phyloP scores from a whole-genome alignment of 2,329 filamentous ascomycete genomes.

The Dothistroma septosporum region DNA sequence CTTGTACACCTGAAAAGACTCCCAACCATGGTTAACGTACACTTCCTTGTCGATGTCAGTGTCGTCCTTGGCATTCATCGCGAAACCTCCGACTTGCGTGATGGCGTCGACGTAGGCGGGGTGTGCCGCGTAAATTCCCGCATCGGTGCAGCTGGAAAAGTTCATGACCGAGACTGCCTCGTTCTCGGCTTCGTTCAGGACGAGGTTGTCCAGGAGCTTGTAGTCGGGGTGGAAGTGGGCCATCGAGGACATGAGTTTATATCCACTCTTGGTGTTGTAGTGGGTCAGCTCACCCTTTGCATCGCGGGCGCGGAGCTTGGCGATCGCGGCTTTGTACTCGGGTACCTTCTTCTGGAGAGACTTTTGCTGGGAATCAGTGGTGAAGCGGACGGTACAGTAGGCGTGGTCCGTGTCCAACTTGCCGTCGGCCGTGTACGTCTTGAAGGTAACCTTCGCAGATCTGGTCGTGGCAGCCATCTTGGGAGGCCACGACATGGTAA shows the following conservation, averaged over 20 bases:
- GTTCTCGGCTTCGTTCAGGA: slow-evolving; percentile 1
- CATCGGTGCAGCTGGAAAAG: neutral
- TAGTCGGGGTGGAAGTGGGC: slow-evolving; percentile 11
- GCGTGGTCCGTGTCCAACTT: slow-evolving; percentile 6
- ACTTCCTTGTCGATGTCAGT: slow-evolving; percentile 30
- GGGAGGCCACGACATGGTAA: neutral
- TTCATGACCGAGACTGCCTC: slow-evolving; percentile 2
- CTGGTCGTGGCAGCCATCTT: neutral
- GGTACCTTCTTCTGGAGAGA: slow-evolving; percentile 1
- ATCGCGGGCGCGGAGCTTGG: neutral
- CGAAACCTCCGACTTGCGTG: slow-evolving; percentile 30
- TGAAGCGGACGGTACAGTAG: slow-evolving; percentile 9
- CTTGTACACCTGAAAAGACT: slow-evolving; percentile 16
- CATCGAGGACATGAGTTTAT: slow-evolving; percentile 9
- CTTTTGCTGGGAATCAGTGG: neutral
- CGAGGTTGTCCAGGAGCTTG: slow-evolving; percentile 1
- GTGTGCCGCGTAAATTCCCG: slow-evolving; percentile 5
- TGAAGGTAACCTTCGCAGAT: neutral
- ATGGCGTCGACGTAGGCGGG: slow-evolving; percentile 37
- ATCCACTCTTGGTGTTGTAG: slow-evolving; percentile 6
- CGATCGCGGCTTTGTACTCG: neutral
- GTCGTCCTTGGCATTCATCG: slow-evolving; percentile 24
- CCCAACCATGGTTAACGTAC: slow-evolving; percentile 36
- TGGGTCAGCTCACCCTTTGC: neutral
- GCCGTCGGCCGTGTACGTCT: neutral